Evolutionary conservation across 78 protist species (phyloP).

Genomic region (Cyanophora paradoxa): DNA sequence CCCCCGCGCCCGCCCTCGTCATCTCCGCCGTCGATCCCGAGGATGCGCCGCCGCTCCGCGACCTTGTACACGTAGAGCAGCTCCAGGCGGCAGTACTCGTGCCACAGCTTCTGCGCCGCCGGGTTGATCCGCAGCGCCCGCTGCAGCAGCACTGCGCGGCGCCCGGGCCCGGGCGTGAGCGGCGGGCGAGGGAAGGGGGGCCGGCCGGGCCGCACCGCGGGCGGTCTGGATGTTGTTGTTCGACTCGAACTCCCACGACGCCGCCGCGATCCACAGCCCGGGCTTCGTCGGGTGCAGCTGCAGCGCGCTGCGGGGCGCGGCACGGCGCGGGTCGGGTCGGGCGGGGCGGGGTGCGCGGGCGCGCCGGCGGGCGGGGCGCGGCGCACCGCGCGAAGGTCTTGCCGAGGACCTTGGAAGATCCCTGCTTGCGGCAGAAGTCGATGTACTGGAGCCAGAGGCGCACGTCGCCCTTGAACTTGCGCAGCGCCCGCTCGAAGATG

Average conservation of each 20-base stretch:
- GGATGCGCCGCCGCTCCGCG: neutral
- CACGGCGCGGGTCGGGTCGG: too few relatives aligned
- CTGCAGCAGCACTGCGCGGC: conserved; percentile 40
- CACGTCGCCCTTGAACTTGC: conserved; percentile 22
- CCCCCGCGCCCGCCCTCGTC: too few relatives aligned
- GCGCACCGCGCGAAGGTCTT: neutral
- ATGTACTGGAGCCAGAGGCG: conserved; percentile 38
- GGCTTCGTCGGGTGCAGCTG: conserved; percentile 13
- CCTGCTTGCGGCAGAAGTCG: neutral
- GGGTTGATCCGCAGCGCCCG: conserved; percentile 30
- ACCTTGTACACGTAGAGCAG: conserved; percentile 12
- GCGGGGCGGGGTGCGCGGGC: too few relatives aligned
- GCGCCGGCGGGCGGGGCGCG: too few relatives aligned
- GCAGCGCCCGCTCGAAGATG: conserved; percentile 27
- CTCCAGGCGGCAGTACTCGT: conserved; percentile 30
- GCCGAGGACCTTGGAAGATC: conserved; percentile 4
- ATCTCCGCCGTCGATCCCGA: neutral
- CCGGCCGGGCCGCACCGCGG: too few relatives aligned
- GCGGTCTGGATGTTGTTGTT: conserved; percentile 13
- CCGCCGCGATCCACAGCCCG: conserved; percentile 44
- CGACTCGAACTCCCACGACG: conserved; percentile 33
- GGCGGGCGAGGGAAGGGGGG: neutral
- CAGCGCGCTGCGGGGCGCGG: too few relatives aligned
- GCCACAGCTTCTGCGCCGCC: conserved; percentile 16
- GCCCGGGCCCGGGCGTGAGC: neutral